Base-by-base conservation (phyloP, 1,139 yeast species). In the Meyerozyma elateridarum region DNA sequence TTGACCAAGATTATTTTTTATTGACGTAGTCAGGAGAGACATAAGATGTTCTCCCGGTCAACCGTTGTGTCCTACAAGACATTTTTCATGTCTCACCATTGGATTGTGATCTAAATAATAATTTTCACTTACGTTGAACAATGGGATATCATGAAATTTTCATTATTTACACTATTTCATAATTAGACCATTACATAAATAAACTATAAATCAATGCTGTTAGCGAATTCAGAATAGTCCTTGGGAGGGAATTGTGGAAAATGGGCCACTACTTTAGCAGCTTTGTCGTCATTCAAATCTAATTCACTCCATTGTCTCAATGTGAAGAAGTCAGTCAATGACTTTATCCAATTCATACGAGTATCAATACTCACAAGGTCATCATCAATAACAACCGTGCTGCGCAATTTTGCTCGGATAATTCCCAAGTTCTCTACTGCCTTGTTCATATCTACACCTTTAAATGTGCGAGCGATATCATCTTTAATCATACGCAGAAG, bases 341-440 rank as follows among this genome's bases (percentile, higher is more conserved):
- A 57, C 34, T 76, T 78, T 51, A 83, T 79, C 85, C 91, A 80
- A 20, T 66, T 67, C 94, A 83, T 83, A 39, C 94, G 61, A 5
- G 61, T 58, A 33, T 77, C 78, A 29, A 81, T 77, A 15, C 76
- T 70, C 2, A 55, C 55, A 30, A 69, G 58, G 33, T 74, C 81
- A 20, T 63, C 64, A 14, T 79, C 79, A 4, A 54, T 45, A 22
- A 68, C 50, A 29, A 59, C 59, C 30, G 54, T 46, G 25, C 55
- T 61, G 34, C 91, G 59, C 30, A 85, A 60, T 25, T 64, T 52
- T 18, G 66, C 59, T 34, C 95, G 59, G 27, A 85, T 58, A 30
- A 61, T 48, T 1, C 85, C 85, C 46, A 84, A 68, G 40, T 76
- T 80, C 29, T 66, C 76, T 30, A 84, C 76, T 0, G 91, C 89